Evolutionary conservation across 2,329 filamentous ascomycete species (phyloP).

Genomic region (Hymenoscyphus salicellus): DNA sequence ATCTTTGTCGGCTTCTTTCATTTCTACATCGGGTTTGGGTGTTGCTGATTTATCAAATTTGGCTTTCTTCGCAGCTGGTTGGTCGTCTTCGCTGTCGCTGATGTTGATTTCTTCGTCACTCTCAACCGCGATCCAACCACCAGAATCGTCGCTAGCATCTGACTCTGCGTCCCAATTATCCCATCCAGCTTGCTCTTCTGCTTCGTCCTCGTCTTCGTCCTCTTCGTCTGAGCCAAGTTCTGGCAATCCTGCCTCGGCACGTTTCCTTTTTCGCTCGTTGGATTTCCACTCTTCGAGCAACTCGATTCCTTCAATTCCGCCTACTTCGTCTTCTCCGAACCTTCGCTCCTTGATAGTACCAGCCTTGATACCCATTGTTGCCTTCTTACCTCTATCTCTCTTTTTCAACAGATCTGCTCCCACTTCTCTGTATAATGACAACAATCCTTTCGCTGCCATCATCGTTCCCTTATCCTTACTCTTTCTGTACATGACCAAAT

Average conservation of each 20-base stretch:
- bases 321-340: conserved; percentile 77
- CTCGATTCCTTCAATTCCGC: conserved; percentile 88
- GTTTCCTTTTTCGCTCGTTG: conserved; percentile 75
- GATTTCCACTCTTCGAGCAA: conserved; percentile 91
- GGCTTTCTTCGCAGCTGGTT: conserved; percentile 63
- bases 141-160: conserved; percentile 64
- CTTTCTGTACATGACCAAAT: conserved; percentile 92
- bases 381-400: conserved; percentile 87
- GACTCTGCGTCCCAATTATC: conserved; percentile 39
- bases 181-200: conserved; percentile 28
- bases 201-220: conserved; percentile 55
- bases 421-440: conserved; percentile 88
- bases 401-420: conserved; percentile 85
- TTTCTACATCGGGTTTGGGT: conserved; percentile 36
- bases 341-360: conserved; percentile 73
- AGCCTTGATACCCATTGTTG: conserved; percentile 73
- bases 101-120: conserved; percentile 77
- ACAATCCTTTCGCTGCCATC: conserved; percentile 92
- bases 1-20: conserved; percentile 43
- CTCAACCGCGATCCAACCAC: conserved; percentile 89
- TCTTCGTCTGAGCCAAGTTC: conserved; percentile 62
- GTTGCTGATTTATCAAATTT: conserved; percentile 47
- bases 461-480: conserved; percentile 99
- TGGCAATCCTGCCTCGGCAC: conserved; percentile 64
- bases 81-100: conserved; percentile 72